Evolutionary conservation across 2,329 filamentous ascomycete species (phyloP), one percentile per base, ranked within the genome.

Genomic region (Grosmannia penicillata): DNA sequence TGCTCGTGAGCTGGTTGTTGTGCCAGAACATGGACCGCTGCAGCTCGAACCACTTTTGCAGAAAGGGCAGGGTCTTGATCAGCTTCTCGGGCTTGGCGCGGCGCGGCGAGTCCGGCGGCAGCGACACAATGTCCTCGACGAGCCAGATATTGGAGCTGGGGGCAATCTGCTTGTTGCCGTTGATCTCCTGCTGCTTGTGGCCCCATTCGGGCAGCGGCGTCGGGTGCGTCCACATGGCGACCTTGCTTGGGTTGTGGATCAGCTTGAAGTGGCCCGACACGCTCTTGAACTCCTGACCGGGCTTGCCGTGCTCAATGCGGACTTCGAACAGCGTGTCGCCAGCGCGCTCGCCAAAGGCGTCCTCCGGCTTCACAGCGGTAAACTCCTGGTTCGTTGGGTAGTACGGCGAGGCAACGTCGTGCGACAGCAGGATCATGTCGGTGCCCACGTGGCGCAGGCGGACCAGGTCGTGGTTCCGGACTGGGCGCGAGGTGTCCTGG

Each of bases 11-110:
- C 52, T 93, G 89, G 60, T 87, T 96, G 72, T 98, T 98, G 70
- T 98, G 91, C 72, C 82, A 89, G 72, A 98, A 98, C 87, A 98
- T 98, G 51, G 87, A 85, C 36, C 89, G 77, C 62, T 98, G 91
- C 42, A 98, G 72, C 66, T 98, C 91, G 47, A 95, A 75, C 70
- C 89, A 98, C 66, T 98, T 98, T 53, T 73, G 75, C 48, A 95
- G 63, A 71, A 98, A 98, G 15, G 87, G 78, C 53, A 96, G 58
- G 17, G 68, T 68, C 68, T 93, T 95, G 54, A 89, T 72, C 62
- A 89, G 71, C 51, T 77, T 78, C 51, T 78, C 72, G 45, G 83
- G 72, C 64, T 82, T 91, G 43, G 75, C 63, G 45, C 84, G 74
- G 42, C 91, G 84, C 28, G 72, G 67, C 49, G 78, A 75, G 48